These are phyloP conservation scores for Nakaseomyces nivariensis DNA, from an alignment of 1,139 yeast genomes.

Conservation along the genomic window DNA sequence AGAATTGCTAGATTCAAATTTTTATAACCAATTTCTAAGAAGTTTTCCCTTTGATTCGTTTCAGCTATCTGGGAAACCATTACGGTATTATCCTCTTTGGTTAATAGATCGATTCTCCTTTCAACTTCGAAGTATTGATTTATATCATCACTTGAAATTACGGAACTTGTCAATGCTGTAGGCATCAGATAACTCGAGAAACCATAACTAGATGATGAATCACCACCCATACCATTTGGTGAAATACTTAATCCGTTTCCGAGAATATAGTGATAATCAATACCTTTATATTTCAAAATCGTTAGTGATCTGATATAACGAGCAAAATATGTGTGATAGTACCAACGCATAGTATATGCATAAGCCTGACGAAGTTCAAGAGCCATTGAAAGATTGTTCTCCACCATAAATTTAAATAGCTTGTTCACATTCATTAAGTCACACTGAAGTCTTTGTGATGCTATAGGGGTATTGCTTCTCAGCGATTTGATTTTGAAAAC, in stretches of 20 bases:
- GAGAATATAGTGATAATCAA: slow-evolving; percentile 39
- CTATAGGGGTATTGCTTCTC: slow-evolving; percentile 40
- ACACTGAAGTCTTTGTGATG: slow-evolving; percentile 70
- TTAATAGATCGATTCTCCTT: slow-evolving; percentile 44
- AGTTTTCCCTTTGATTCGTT: slow-evolving; percentile 52
- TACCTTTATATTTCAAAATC: slow-evolving; percentile 42
- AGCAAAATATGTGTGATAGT: slow-evolving; percentile 68
- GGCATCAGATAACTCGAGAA: slow-evolving; percentile 20
- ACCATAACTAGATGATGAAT: slow-evolving; percentile 14
- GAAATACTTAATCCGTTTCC: slow-evolving; percentile 21
- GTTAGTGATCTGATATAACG: slow-evolving; percentile 72
- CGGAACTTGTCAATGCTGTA: slow-evolving; percentile 13
- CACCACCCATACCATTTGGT: slow-evolving; percentile 9
- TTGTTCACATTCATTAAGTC: slow-evolving; percentile 53
- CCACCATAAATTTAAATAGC: slow-evolving; percentile 45
- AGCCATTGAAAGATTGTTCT: slow-evolving; percentile 55
- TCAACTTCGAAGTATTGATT: slow-evolving; percentile 48
- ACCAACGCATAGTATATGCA: slow-evolving; percentile 85
- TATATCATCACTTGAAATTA: slow-evolving; percentile 18
- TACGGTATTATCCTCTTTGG: slow-evolving; percentile 49
- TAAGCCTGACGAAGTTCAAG: slow-evolving; percentile 73
- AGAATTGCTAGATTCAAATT: slow-evolving; percentile 65
- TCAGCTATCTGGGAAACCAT: slow-evolving; percentile 84
- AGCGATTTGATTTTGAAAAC: slow-evolving; percentile 54
- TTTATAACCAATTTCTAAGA: slow-evolving; percentile 64